phyloP scores from a whole-genome alignment of 768 basidiomycete genomes.

The Termitomyces sp. region DNA sequence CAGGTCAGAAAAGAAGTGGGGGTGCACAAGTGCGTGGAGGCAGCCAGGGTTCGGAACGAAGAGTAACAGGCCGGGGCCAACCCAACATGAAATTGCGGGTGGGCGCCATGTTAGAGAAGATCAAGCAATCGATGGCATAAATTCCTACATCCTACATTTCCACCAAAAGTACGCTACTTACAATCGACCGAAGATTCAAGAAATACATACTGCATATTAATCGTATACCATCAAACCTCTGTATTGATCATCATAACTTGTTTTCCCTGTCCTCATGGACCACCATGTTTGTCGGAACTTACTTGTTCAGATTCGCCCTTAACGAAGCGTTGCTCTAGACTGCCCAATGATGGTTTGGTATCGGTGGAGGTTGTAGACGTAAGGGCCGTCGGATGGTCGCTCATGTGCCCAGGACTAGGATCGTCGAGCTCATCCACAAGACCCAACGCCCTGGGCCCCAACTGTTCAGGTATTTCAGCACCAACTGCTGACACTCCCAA shows the following conservation, averaged over 20 bases:
- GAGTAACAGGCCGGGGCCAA: constrained; percentile 36
- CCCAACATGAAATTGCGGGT: constrained; percentile 81
- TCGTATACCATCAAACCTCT: constrained; percentile 8
- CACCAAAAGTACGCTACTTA: constrained; percentile 9
- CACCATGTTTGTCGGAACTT: constrained; percentile 34
- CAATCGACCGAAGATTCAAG: neutral
- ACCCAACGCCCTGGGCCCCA: constrained; percentile 53
- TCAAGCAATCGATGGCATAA: constrained; percentile 54
- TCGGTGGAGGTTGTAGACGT: constrained; percentile 49
- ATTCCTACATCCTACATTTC: neutral
- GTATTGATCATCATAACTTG: constrained; percentile 19
- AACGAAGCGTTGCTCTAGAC: constrained; percentile 34
- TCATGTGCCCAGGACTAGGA: constrained; percentile 79
- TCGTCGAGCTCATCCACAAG: constrained; percentile 85
- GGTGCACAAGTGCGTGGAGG: constrained; percentile 13
- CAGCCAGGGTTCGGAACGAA: constrained; percentile 15
- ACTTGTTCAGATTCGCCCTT: constrained; percentile 33
- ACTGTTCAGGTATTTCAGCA: constrained; percentile 25
- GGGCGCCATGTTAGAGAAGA: constrained; percentile 81
- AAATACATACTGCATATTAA: constrained; percentile 1
- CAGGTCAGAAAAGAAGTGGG: constrained; percentile 31
- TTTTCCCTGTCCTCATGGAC: constrained; percentile 56
- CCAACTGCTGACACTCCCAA: constrained; percentile 34
- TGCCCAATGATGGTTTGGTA: neutral
- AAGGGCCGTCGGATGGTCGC: constrained; percentile 70